Conservation (phyloP, 2,329 filamentous ascomycete genomes). For the Curvularia verruculosa region DNA sequence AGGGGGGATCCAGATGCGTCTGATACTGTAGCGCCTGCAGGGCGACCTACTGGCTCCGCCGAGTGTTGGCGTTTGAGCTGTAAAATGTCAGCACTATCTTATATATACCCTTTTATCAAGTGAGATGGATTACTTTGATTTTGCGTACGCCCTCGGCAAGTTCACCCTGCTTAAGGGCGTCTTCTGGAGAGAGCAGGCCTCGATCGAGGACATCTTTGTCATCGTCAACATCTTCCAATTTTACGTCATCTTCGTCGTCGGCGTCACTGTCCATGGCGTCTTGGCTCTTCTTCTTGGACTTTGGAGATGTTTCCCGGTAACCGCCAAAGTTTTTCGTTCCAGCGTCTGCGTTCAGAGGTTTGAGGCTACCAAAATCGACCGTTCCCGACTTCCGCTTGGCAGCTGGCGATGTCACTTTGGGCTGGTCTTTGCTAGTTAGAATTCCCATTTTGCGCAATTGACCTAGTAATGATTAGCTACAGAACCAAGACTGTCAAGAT, state of each 20-base stretch:
- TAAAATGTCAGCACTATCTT: constrained; percentile 26
- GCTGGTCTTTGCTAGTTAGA: constrained; percentile 69
- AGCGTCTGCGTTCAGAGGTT: constrained; percentile 76
- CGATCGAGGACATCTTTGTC: constrained; percentile 65
- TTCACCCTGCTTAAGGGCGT: constrained; percentile 73
- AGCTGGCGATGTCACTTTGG: constrained; percentile 62
- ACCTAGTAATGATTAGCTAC: constrained; percentile 58
- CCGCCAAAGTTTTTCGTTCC: constrained; percentile 89
- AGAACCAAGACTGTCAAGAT: not conserved
- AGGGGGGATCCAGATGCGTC: constrained; percentile 36
- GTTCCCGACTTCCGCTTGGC: constrained; percentile 81
- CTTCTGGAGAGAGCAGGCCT: constrained; percentile 67
- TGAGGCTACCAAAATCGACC: constrained; percentile 83
- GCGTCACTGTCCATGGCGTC: constrained; percentile 75
- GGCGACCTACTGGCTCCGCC: constrained; percentile 65
- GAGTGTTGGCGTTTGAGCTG: constrained; percentile 84
- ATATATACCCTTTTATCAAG: not conserved
- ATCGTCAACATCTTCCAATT: constrained; percentile 65
- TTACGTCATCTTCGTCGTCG: constrained; percentile 70
- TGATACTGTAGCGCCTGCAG: constrained; percentile 26
- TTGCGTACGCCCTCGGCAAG: constrained; percentile 80
- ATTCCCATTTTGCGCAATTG: constrained; percentile 98
- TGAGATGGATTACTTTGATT: constrained; percentile 71
- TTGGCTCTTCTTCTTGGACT: constrained; percentile 58
- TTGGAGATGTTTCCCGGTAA: constrained; percentile 71